A percentile compares a stretch with the other conserved stretches of the same genome.
phyloP scores from a whole-genome alignment of 2,329 filamentous ascomycete genomes.

The Arthrinium puccinioides region DNA sequence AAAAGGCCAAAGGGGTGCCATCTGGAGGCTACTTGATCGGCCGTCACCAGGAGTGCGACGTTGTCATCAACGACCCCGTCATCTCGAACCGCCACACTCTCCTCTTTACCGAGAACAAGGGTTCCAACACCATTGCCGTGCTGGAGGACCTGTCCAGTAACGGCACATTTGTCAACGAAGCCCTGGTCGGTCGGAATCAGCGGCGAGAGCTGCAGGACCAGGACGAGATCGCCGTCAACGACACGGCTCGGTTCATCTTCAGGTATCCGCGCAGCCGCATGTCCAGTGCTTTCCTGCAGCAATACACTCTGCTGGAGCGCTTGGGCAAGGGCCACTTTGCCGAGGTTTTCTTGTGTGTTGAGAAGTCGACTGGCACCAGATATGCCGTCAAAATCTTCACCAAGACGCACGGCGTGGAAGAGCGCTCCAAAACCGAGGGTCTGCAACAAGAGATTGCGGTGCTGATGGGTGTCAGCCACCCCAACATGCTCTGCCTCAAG shows the following conservation, averaged over 20 bases:
- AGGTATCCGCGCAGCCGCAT: constrained; percentile 72
- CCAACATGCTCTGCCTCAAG: constrained; percentile 86
- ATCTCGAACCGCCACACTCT: constrained; percentile 83
- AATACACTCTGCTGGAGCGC: constrained; percentile 78
- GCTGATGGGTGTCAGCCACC: constrained; percentile 93
- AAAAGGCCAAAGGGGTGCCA: constrained; percentile 53
- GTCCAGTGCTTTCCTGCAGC: constrained; percentile 73
- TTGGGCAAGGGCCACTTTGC: constrained; percentile 95
- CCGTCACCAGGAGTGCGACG: constrained; percentile 86
- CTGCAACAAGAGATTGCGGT: constrained; percentile 95
- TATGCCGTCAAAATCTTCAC: constrained; percentile 96
- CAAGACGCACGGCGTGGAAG: constrained; percentile 73
- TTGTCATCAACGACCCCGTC: constrained; percentile 66
- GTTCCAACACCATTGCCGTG: constrained; percentile 58
- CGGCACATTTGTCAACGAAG: constrained; percentile 93
- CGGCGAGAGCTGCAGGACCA: constrained; percentile 79
- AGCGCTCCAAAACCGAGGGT: constrained; percentile 75
- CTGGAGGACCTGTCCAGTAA: constrained; percentile 93
- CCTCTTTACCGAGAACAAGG: constrained; percentile 55
- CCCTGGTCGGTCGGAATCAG: constrained; percentile 85
- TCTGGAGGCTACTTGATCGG: constrained; percentile 87
- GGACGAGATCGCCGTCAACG: constrained; percentile 83
- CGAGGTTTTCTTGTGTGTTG: constrained; percentile 83
- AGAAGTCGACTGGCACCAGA: constrained; percentile 72
- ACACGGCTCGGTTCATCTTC: constrained; percentile 84